Percentiles rank a stretch among this genome's conserved stretches.
Conservation (phyloP, 129 eudicot species). For the Helianthus annuus region DNA sequence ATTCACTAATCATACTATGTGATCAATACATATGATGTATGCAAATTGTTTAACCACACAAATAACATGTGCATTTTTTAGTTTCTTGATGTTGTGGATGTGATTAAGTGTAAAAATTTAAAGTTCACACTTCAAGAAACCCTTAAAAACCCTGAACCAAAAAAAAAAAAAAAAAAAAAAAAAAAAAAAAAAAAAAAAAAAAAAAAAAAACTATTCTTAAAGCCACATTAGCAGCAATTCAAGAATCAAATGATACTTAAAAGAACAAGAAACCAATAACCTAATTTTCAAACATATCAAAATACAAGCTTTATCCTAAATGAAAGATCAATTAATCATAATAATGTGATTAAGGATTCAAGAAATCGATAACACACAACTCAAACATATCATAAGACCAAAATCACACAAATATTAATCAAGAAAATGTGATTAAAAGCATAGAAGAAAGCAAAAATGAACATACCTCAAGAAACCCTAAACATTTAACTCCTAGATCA, state of each 20-base stretch:
- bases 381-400: conserved; percentile 13
- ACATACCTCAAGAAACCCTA: conserved; percentile 1
- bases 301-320: conserved; percentile 10
- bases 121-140: neutral
- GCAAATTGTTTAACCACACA: too few species aligned
- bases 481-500: neutral
- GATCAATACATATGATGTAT: too few species aligned
- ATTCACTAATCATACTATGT: too few species aligned
- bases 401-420: neutral
- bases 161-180: too few species aligned
- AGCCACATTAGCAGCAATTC: conserved; percentile 6
- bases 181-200: too few species aligned
- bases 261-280: conserved; percentile 2
- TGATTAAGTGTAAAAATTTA: too few species aligned
- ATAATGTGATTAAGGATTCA: neutral
- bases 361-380: conserved; percentile 8
- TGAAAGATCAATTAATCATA: neutral
- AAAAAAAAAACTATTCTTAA: too few species aligned
- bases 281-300: neutral
- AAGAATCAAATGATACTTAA: conserved; percentile 8
- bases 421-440: conserved; percentile 5
- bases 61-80: too few species aligned
- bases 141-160: neutral
- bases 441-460: neutral
- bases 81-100: too few species aligned